These are phyloP conservation scores for Persicaria maculosa DNA, from an alignment of 148 eudicot genomes.

Conservation along the genomic window DNA sequence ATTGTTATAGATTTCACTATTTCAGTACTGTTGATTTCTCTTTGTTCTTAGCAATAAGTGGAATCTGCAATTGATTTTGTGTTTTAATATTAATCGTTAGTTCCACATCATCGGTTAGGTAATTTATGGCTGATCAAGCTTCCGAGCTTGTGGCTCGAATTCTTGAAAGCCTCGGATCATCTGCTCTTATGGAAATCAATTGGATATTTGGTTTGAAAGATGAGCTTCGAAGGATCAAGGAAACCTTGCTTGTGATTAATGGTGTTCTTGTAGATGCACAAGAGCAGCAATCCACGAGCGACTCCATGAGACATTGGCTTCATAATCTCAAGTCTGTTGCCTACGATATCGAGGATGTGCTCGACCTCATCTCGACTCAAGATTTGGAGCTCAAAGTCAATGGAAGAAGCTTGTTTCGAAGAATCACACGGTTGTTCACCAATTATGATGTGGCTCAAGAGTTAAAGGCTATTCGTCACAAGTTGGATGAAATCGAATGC, in stretches of 20 bases:
- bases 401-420: not conserved
- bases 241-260: not conserved
- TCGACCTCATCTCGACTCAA: not conserved
- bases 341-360: constrained; percentile 1
- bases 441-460: not conserved
- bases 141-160: not conserved
- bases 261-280: not conserved
- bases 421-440: not conserved
- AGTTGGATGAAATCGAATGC: not conserved
- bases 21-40: too few species aligned
- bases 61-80: too few species aligned
- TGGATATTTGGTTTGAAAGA: not conserved
- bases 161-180: not conserved
- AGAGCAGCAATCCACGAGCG: not conserved
- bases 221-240: not conserved
- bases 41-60: too few species aligned
- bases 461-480: not conserved
- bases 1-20: too few species aligned
- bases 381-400: not conserved
- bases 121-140: not conserved
- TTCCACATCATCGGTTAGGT: not conserved
- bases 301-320: not conserved
- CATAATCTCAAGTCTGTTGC: not conserved
- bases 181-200: not conserved
- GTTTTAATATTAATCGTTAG: too few species aligned